Evolutionary conservation across 163 green algal genomes (phyloP), one percentile per base, ranked within the genome.

Genomic region (Chlorella variabilis): DNA sequence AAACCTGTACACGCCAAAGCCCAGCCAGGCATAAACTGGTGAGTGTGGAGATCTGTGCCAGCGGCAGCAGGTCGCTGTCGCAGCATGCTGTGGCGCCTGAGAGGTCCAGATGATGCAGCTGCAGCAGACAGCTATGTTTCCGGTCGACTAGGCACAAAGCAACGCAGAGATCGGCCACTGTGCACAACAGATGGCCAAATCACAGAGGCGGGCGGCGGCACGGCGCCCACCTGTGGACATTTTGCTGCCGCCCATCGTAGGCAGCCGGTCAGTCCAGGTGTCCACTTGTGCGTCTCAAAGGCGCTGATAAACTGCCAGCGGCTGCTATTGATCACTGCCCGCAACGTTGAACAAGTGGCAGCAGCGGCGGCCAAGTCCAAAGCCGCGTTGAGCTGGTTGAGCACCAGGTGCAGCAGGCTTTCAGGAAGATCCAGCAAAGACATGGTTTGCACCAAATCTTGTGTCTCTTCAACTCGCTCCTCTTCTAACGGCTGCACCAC

Each of bases 1-100:
- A n/a, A n/a, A 80, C 73, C 56, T 48, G 65, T 36, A 80, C 39
- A 2, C 73, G 38, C 73, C 73, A 80, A 36, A 80, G 54, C 7
- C 73, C 73, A 4, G 18, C 73, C 73, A 80, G n/a, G 8, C 23
- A 33, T 20, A 80, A 39, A n/a, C 54, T 42, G 0, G 73, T 80
- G 25, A 80, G 56, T 6, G 39, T 25, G 17, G 34, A 42, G 25
- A 70, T 36, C 38, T 80, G 56, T 17, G 13, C 3, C 27, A 80
- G 56, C 3, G 73, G 73, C 54, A 80, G 73, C 56, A 80, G 39
- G 56, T 80, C 73, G 0, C 38, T 38, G 34, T 80, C 73, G 20
- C 38, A 17, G 36, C 59, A 68, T 38, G 73, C 54, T 17, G 36
- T 70, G 27, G 73, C 39, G 29, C 73, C 73, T 23, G 54, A 56